Evolutionary conservation across 495 filamentous ascomycete genomes (phyloP), one percentile per base, ranked within the genome.

Genomic region (Penicillium simplicissimum): DNA sequence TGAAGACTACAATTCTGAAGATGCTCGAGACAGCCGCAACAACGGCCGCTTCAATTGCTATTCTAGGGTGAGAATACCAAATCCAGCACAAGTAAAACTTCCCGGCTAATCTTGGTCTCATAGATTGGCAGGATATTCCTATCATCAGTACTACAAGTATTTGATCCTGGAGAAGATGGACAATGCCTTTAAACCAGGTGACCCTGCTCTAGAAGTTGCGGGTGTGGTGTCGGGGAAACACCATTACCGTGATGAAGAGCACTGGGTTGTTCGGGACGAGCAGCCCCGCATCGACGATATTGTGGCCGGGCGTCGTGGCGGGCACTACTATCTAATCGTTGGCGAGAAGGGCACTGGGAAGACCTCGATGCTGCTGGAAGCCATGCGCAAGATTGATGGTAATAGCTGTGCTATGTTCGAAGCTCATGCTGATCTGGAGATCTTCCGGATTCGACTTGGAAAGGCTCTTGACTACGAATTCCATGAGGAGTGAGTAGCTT

Each of bases 301-400:
- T 61, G 82, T 98, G 19, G 71, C 82, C 47, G 95, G 94, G 3
- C 63, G 76, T 1, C 76, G 81, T 8, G 72, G 73, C 1, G 95
- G 95, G 10, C 92, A 93, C 67, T 98, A 98, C 69, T 91, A 93
- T 76, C 77, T 98, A 0, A 79, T 98, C n/a, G 87, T 98, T 52
- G 95, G 95, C 19, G 95, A 98, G 68, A 96, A 98, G 76, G 95
- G 95, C 15, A 96, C 92, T 1, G 95, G 95, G 2, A 98, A 98
- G 76, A 93, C 90, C 15, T 93, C 90, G 43, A 97, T 98, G 95
- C 76, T 98, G 9, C 81, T 98, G 38, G 89, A 96, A 66, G 92
- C 92, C 13, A 98, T 98, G 91, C 85, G 87, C 40, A 93, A 94
- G 73, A 86, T 93, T 43, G 84, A 93, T 61, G 95, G 94, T 13